phyloP scores from a whole-genome alignment of 352 stramenopile genomes.

The Ochromonadaceae sp. region DNA sequence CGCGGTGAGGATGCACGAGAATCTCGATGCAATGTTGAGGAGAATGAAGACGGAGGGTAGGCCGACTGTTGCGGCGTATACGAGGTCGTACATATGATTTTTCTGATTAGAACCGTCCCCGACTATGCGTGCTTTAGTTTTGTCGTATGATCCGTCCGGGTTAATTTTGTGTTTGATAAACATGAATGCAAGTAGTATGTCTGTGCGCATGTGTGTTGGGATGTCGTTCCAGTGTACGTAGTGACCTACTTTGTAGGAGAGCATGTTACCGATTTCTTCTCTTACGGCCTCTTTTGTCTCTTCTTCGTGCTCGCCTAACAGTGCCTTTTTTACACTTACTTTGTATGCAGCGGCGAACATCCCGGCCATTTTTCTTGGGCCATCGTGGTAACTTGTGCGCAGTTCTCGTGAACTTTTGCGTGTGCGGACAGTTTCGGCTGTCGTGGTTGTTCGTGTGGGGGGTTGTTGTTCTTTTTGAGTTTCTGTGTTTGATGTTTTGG shows the following conservation, averaged over 20 bases:
- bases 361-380: too few species aligned
- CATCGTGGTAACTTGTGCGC: too few species aligned
- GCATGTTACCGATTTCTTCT: conserved; percentile 7
- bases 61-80: conserved; percentile 6
- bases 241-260: conserved; percentile 12
- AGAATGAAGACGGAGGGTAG: not conserved
- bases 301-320: too few species aligned
- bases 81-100: not conserved
- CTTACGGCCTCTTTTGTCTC: not conserved
- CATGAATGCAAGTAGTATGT: not conserved
- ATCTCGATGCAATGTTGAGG: not conserved
- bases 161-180: conserved; percentile 9
- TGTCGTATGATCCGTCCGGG: conserved; percentile 3
- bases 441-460: too few species aligned
- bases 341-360: too few species aligned
- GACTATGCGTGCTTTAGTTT: not conserved
- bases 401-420: too few species aligned
- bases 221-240: conserved; percentile 5
- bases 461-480: too few species aligned
- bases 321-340: too few species aligned
- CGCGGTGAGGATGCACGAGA: too few species aligned
- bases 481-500: too few species aligned
- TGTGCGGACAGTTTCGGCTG: too few species aligned
- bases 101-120: not conserved
- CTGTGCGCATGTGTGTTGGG: not conserved